Evolutionary conservation across 129 eudicot genomes (phyloP).

Genomic region (Tanacetum coccineum): DNA sequence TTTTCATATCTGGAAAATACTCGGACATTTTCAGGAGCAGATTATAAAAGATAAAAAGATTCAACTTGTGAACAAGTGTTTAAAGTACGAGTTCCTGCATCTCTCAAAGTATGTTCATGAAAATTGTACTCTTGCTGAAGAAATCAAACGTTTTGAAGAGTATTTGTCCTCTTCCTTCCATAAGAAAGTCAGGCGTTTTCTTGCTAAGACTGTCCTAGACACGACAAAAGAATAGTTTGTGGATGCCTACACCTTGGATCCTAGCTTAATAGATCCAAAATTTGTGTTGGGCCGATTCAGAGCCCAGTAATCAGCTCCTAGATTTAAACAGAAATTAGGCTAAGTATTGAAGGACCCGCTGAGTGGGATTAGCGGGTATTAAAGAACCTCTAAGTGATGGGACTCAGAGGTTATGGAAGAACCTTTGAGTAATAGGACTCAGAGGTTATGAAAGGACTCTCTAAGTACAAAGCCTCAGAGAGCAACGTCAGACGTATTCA

Average conservation of each 20-base stretch:
- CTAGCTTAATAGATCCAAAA: conserved; percentile 85
- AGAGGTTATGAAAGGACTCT: no score
- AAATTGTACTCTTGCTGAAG: conserved; percentile 66
- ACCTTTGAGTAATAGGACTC: no score
- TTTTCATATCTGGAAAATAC: conserved; percentile 58
- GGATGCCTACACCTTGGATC: conserved; percentile 85
- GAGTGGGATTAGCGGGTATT: no score
- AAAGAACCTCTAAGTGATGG: no score
- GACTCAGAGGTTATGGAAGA: no score
- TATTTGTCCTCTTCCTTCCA: conserved; percentile 82
- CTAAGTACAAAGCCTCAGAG: no score
- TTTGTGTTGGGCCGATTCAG: conserved; percentile 92
- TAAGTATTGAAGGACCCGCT: no score
- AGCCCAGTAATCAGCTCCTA: no score
- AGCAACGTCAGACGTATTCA: no score
- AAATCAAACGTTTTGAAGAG: conserved; percentile 71
- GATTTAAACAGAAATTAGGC: no score
- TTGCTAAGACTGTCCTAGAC: conserved; percentile 78
- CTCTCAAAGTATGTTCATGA: conserved; percentile 54
- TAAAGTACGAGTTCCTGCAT: conserved; percentile 67
- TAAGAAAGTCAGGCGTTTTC: conserved; percentile 80
- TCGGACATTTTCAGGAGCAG: conserved; percentile 54
- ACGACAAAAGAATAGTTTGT: conserved; percentile 72
- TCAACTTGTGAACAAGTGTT: conserved; percentile 70
- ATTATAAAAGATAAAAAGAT: conserved; percentile 75